Conservation (phyloP, 768 basidiomycete species). For the Leccinum boreale region DNA sequence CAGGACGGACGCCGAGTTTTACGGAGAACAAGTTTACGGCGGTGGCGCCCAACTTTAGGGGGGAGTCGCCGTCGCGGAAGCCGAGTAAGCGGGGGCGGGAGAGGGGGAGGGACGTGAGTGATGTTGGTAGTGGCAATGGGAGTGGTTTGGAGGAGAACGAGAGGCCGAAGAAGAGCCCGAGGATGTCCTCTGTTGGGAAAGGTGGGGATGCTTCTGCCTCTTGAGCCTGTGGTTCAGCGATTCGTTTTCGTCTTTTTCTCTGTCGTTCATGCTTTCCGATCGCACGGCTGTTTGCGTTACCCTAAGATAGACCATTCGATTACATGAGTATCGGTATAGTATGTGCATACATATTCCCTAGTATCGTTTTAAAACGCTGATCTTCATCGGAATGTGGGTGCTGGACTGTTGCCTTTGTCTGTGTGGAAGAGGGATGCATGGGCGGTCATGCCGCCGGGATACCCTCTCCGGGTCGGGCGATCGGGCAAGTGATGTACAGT, state of each 20-base stretch:
- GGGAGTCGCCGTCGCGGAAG: constrained; percentile 28
- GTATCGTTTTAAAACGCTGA: no score
- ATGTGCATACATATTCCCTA: no score
- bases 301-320: not conserved
- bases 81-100: constrained; percentile 25
- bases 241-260: not conserved
- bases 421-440: no score
- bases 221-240: not conserved
- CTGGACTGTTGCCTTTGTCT: no score
- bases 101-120: not conserved
- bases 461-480: no score
- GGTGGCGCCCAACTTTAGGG: constrained; percentile 37
- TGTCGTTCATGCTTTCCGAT: not conserved
- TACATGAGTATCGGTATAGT: no score
- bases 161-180: constrained; percentile 23
- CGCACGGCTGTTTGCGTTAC: not conserved
- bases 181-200: constrained; percentile 1
- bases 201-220: not conserved
- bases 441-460: no score
- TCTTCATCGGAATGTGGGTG: no score
- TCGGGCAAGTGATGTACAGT: no score
- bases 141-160: constrained; percentile 5
- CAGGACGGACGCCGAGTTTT: constrained; percentile 28
- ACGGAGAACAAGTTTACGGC: constrained; percentile 47
- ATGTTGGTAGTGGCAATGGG: constrained; percentile 5